Percentiles rank a stretch among this genome's conserved stretches.
phyloP scores from a whole-genome alignment of 371 early-diverging fungal genomes.

The Neoconidiobolus thromboides region DNA sequence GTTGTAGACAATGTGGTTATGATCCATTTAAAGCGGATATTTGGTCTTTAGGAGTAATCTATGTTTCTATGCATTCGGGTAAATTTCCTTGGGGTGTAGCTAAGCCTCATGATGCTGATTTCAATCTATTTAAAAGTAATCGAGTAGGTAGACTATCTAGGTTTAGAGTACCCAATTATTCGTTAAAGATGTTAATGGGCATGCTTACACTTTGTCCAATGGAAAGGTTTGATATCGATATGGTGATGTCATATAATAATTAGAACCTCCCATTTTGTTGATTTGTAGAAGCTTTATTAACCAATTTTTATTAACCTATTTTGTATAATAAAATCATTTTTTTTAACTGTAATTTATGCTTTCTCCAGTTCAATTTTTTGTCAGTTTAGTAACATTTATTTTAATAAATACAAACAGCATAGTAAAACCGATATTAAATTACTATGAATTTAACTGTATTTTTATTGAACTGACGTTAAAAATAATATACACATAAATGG shows the following conservation, averaged over 20 bases:
- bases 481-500: too few species aligned
- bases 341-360: too few species aligned
- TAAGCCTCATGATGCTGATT: constrained; percentile 11
- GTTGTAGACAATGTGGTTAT: constrained; percentile 26
- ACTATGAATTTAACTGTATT: too few species aligned
- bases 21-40: constrained; percentile 24
- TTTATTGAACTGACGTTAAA: too few species aligned
- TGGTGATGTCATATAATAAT: not conserved
- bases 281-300: too few species aligned
- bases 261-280: too few species aligned
- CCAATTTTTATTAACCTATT: too few species aligned
- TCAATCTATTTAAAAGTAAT: not conserved
- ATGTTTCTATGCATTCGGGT: constrained; percentile 19
- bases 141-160: not conserved
- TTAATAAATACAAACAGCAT: too few species aligned
- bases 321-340: too few species aligned
- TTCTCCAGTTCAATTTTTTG: too few species aligned
- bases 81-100: constrained; percentile 24
- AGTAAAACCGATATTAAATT: too few species aligned
- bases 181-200: not conserved
- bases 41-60: constrained; percentile 28
- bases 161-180: not conserved
- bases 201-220: constrained; percentile 4
- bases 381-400: too few species aligned
- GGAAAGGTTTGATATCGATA: constrained; percentile 2